Evolutionary conservation across 371 early-diverging fungal species (phyloP).

Genomic region (Rhizopus delemar): DNA sequence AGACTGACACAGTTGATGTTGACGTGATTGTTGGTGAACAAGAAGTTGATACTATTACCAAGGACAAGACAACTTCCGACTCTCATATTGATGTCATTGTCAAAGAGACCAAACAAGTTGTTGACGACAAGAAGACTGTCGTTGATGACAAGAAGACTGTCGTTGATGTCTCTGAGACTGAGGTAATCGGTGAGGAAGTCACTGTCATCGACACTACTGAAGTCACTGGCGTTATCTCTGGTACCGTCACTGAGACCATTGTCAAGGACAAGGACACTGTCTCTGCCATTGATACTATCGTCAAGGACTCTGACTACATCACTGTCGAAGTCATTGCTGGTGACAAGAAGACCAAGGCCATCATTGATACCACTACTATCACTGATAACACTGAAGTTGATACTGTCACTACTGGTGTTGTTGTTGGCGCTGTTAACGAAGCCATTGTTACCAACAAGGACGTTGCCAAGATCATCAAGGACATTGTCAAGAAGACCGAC

Average conservation of each 20-base stretch:
- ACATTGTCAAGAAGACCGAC: background rate
- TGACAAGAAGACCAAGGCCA: background rate
- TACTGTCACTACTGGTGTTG: too few species aligned
- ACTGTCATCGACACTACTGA: background rate
- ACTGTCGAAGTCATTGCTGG: background rate
- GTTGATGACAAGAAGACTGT: conserved; percentile 1
- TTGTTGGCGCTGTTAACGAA: background rate
- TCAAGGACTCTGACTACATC: background rate
- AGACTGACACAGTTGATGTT: background rate
- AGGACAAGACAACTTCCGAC: conserved; percentile 1
- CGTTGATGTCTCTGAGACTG: background rate
- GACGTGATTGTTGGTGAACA: background rate
- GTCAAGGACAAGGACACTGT: background rate
- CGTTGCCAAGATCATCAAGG: background rate
- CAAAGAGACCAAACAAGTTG: background rate
- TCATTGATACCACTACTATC: background rate
- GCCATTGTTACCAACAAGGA: background rate
- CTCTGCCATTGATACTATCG: background rate
- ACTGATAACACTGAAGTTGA: background rate
- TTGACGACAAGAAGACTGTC: background rate
- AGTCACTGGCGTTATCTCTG: background rate
- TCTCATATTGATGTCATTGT: background rate
- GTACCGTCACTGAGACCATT: background rate
- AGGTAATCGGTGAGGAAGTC: background rate
- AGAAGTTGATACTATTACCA: background rate